Conservation (phyloP, 2,329 filamentous ascomycete genomes). For the Aspergillus awamori region DNA sequence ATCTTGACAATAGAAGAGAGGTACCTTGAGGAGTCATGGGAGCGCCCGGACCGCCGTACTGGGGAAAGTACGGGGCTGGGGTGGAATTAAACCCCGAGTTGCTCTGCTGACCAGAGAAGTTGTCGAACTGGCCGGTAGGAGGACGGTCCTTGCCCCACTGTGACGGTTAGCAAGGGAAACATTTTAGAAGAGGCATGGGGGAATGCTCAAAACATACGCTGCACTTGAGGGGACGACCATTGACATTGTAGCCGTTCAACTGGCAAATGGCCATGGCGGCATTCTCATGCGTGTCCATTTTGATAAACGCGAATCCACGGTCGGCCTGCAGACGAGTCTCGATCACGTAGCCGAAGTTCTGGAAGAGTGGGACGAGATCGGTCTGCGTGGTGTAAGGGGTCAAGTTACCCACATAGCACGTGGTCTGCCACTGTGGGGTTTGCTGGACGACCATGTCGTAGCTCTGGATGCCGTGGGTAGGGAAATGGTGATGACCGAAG, state of each 20-base stretch:
- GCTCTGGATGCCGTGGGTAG: slow-evolving; percentile 92
- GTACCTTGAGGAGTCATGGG: slow-evolving; percentile 64
- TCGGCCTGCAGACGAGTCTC: slow-evolving; percentile 98
- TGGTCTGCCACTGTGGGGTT: slow-evolving; percentile 97
- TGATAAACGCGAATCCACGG: slow-evolving; percentile 96
- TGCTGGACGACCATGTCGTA: slow-evolving; percentile 96
- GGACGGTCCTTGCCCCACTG: slow-evolving; percentile 99
- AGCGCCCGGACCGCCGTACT: slow-evolving; percentile 75
- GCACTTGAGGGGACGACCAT: slow-evolving; percentile 95
- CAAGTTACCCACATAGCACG: slow-evolving; percentile 95
- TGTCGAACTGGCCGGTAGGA: slow-evolving; percentile 78
- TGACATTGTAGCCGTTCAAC: slow-evolving; percentile 96
- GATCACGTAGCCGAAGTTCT: slow-evolving; percentile 97
- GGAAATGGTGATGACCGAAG: slow-evolving; percentile 96
- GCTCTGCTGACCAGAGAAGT: slow-evolving; percentile 78
- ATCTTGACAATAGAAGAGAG: slow-evolving; percentile 15
- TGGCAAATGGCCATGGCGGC: slow-evolving; percentile 98
- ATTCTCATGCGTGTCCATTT: slow-evolving; percentile 98
- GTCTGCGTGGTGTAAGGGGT: slow-evolving; percentile 97
- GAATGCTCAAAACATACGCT: slow-evolving; percentile 69
- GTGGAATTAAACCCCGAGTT: slow-evolving; percentile 70
- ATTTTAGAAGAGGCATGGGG: slow-evolving; percentile 31
- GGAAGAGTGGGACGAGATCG: slow-evolving; percentile 95
- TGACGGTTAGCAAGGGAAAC: slow-evolving; percentile 29
- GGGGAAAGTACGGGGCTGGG: slow-evolving; percentile 84